Conservation (phyloP, 352 stramenopile genomes). For the Phytophthora hybrid region DNA sequence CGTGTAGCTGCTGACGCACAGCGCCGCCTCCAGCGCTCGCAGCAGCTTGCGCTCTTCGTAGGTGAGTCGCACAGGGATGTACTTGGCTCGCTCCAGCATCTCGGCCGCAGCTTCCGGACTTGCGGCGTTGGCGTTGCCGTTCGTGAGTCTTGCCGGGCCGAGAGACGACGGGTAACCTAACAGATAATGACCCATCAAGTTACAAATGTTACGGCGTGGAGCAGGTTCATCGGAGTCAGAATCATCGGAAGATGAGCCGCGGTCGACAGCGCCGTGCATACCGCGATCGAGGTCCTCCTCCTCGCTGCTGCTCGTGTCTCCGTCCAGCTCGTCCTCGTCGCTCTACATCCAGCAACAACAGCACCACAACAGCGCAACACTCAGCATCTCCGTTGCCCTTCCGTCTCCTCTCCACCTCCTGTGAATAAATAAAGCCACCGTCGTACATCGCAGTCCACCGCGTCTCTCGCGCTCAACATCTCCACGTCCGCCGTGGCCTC, state of each 20-base stretch:
- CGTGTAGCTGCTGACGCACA: conserved; percentile 95
- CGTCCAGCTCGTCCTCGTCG: conserved; percentile 56
- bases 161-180: conserved; percentile 67
- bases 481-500: conserved; percentile 19
- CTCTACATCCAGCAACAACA: conserved; percentile 34
- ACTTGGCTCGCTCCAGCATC: conserved; percentile 94
- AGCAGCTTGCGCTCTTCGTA: conserved; percentile 96
- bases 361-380: not conserved
- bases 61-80: conserved; percentile 96
- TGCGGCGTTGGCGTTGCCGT: conserved; percentile 17
- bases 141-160: conserved; percentile 30
- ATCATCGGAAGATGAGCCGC: conserved; percentile 39
- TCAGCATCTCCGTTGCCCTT: conserved; percentile 3
- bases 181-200: conserved; percentile 89
- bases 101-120: conserved; percentile 32
- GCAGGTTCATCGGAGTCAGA: conserved; percentile 48
- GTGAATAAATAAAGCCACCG: not conserved
- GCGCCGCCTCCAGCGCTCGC: conserved; percentile 93
- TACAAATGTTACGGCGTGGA: conserved; percentile 85
- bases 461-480: conserved; percentile 33
- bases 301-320: conserved; percentile 55
- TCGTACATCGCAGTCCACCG: conserved; percentile 48
- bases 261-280: conserved; percentile 38
- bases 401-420: conserved; percentile 14
- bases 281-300: conserved; percentile 46